These are phyloP conservation scores for Aspergillus sp. DNA, from an alignment of 2,329 filamentous ascomycete genomes.

Conservation along the genomic window DNA sequence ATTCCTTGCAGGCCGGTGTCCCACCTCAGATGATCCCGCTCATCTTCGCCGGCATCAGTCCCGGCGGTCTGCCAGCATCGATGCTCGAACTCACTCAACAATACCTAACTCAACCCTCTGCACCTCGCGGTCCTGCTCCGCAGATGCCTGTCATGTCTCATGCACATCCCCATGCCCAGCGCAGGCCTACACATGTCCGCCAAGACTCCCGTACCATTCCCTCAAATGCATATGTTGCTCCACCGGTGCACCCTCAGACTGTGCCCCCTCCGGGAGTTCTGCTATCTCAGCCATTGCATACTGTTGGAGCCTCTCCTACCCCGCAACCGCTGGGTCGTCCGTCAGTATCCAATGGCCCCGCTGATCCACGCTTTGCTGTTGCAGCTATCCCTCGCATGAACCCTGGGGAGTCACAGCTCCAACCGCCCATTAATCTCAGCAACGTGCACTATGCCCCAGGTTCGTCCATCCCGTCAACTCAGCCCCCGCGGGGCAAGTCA, in stretches of 20 bases:
- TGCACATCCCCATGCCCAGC: constrained; percentile 21
- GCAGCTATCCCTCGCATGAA: constrained; percentile 37
- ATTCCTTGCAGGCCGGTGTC: constrained; percentile 68
- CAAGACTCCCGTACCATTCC: constrained; percentile 30
- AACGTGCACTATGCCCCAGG: constrained; percentile 32
- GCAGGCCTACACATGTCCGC: constrained; percentile 21
- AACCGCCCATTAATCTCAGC: constrained; percentile 32
- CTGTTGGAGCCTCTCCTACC: constrained; percentile 17
- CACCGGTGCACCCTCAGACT: constrained; percentile 18
- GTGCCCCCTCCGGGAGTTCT: constrained; percentile 20
- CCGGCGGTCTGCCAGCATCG: constrained; percentile 60
- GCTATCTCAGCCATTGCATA: constrained; percentile 28
- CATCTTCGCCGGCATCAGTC: constrained; percentile 72
- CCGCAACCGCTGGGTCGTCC: constrained; percentile 16
- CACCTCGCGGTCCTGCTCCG: constrained; percentile 24
- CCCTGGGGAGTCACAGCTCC: constrained; percentile 45
- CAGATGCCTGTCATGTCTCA: constrained; percentile 22
- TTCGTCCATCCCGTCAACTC: constrained; percentile 51
- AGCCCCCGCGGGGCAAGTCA: constrained; percentile 53
- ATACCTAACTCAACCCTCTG: constrained; percentile 52
- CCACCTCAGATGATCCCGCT: constrained; percentile 73
- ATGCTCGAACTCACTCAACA: constrained; percentile 70
- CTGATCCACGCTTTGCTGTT: constrained; percentile 14
- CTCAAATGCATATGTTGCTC: constrained; percentile 35
- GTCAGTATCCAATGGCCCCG: constrained; percentile 21